Base-by-base conservation (phyloP, 169 alveolate species). In the Eimeria tenella region DNA sequence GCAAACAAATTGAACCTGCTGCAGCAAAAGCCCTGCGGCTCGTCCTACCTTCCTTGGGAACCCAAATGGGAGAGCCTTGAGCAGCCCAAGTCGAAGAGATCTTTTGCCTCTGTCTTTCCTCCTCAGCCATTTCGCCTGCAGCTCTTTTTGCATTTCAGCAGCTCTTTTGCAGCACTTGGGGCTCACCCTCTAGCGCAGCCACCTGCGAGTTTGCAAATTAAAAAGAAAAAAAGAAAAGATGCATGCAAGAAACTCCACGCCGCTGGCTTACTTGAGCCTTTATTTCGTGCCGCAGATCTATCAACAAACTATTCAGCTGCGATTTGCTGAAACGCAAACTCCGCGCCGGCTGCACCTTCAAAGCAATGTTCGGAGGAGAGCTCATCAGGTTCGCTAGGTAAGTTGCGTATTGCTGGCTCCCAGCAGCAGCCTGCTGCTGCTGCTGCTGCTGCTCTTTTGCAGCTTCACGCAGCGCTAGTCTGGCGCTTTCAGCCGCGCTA, bases 51-150 rank as follows among this genome's bases (percentile, higher is more conserved):
- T 31, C 86, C 50, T 84, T 70, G 8, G 94, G 94, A 11, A 90
- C 31, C 94, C 94, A 90, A 31, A 90, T 79, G 74, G 94, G 94
- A 4, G 94, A 86, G 50, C 94, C 94, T 25, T 90, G 91, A 21
- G 75, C 13, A 15, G 91, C 65, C 94, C 94, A 90, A 8, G 91
- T 90, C 60, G 94, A 90, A 9, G 63, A 58, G 15, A 71, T 50
- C 63, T 73, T 75, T 50, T 90, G 94, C 10, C 91, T 53, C 73
- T 21, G 53, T 15, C 94, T 71, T 42, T 56, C 94, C 55, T 84
- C 82, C 75, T 90, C 94, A 1, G 94, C 94, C 91, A 90, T 84
- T 25, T 90, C 94, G 82, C 77, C 94, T 90, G 86, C 56, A 53
- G 55, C 79, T 8, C 49, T 21, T n/a, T 0, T 31, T 5, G n/a